Evolutionary conservation across 768 basidiomycete species (phyloP), one percentile per base, ranked within the genome.

Genomic region (Suillus tomentosus): DNA sequence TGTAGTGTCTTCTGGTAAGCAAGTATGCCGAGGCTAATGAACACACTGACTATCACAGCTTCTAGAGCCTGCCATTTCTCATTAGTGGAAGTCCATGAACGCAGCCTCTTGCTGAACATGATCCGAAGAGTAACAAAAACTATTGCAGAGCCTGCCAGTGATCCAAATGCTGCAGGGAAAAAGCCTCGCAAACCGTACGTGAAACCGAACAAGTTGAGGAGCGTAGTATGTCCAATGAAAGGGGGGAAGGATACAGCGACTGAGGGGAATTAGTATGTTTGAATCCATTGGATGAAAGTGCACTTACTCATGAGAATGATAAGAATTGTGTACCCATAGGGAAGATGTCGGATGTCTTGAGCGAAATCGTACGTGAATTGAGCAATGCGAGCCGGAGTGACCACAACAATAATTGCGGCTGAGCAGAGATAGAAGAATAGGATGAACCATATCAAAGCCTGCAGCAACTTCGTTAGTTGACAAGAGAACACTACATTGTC

Each of bases 141-240:
- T 10, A 87, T 59, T 2, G 83, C 83, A 27, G 91, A 85, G 40
- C 91, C 92, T 2, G 85, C 63, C 34, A 94, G 62, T 22, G 90
- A 90, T 80, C 87, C 15, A 76, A 73, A 73, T 0, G 84, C 82
- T 3, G 87, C 86, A 64, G 94, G 82, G 66, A 80, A 81, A 76
- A 91, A 89, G 0, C 94, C 94, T 63, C 82, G 82, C 78, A 92
- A 82, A 53, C 94, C 93, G 69, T 91, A 95, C 2, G 91, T 89
- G 74, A 94, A 95, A 2, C 94, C 94, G 69, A 87, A 89, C 9
- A 95, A 72, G 14, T 88, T 87, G 36, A 86, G 69, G 48, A 77
- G 63, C 3, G 66, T 70, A 10, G 74, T 57, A 62, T 75, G 70
- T 39, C 75, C 74, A 56, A 75, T 71, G 64, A 75, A 75, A 31